phyloP scores from a whole-genome alignment of 306 rosid species.

The Vicia faba region DNA sequence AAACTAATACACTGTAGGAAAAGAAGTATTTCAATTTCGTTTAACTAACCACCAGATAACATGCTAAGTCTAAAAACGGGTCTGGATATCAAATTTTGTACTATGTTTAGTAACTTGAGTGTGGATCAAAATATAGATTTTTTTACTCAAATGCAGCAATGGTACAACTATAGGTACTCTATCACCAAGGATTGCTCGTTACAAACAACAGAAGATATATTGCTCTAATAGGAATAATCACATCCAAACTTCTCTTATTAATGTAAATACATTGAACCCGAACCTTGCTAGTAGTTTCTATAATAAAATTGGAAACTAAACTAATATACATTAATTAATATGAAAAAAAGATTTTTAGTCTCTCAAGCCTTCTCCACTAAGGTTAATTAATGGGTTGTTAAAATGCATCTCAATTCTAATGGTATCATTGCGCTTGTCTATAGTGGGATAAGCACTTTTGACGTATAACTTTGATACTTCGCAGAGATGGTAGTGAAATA shows the following conservation, averaged over 20 bases:
- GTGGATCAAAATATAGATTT: not conserved
- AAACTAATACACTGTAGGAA: not conserved
- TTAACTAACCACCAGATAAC: not conserved
- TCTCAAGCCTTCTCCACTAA: not conserved
- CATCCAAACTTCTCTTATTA: not conserved
- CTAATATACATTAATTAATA: not conserved
- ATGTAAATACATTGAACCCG: not conserved
- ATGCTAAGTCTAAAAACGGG: not conserved
- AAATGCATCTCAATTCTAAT: not conserved
- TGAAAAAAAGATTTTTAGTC: not conserved
- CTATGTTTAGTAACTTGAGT: not conserved
- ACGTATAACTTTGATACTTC: slow-evolving; percentile 38
- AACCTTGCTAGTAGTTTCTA: not conserved
- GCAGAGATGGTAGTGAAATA: slow-evolving; percentile 82
- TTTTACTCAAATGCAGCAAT: not conserved
- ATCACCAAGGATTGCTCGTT: not conserved
- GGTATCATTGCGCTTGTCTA: not conserved
- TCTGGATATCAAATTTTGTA: not conserved
- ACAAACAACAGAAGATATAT: not conserved
- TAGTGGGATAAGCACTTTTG: not conserved
- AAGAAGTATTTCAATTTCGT: not conserved
- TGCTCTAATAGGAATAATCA: not conserved
- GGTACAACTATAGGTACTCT: not conserved
- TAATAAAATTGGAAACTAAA: not conserved
- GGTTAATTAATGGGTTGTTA: not conserved